Evolutionary conservation across 257 asterid species (phyloP).

Genomic region (Nicotiana knightiana): DNA sequence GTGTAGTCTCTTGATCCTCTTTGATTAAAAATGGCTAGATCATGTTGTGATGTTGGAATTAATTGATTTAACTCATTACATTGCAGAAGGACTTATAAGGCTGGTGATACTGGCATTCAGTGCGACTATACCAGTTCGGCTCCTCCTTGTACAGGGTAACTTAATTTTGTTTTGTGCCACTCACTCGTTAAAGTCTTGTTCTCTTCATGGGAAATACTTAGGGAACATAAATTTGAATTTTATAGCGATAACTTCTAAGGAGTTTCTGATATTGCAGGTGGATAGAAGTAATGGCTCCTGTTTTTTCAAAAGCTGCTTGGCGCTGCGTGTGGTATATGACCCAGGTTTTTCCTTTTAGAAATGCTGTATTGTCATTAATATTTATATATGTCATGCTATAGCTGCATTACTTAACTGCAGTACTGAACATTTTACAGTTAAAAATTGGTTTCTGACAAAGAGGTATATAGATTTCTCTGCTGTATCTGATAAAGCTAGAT

Average conservation of each 20-base stretch:
- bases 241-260: neutral
- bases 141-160: slow-evolving; percentile 96
- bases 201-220: neutral
- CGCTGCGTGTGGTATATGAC: slow-evolving; percentile 86
- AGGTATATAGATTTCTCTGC: neutral
- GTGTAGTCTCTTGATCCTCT: neutral
- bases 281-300: slow-evolving; percentile 98
- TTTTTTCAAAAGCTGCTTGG: slow-evolving; percentile 76
- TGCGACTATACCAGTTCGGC: slow-evolving; percentile 53
- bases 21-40: neutral
- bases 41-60: neutral
- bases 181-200: neutral
- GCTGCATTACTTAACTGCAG: neutral
- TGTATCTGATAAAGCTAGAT: neutral
- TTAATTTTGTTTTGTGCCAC: neutral
- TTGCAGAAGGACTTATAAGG: slow-evolving; percentile 62
- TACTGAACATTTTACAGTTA: neutral
- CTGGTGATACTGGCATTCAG: slow-evolving; percentile 42
- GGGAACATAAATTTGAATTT: neutral
- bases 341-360: slow-evolving; percentile 45
- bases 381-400: neutral
- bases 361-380: neutral
- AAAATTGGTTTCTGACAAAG: neutral
- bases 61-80: neutral
- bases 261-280: slow-evolving; percentile 36